phyloP scores from a whole-genome alignment of 305 asterid genomes.

The Ajuga reptans region DNA sequence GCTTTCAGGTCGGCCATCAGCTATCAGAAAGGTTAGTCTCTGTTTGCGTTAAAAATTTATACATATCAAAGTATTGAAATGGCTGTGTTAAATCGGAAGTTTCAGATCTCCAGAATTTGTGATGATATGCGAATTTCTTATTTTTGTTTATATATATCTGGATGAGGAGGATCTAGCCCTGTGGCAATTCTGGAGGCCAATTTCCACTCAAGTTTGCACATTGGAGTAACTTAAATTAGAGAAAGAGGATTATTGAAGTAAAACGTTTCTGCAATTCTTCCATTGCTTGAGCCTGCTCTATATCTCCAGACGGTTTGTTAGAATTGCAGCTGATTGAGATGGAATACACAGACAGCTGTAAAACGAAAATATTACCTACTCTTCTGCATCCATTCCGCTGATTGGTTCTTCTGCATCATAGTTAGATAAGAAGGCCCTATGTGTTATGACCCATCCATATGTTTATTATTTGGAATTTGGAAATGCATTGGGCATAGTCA shows the following conservation, averaged over 20 bases:
- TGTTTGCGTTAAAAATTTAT: background rate
- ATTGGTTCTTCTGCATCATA: no score
- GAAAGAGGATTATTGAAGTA: background rate
- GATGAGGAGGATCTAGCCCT: background rate
- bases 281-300: background rate
- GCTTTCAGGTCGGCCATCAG: conserved; percentile 69
- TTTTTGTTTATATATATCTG: no score
- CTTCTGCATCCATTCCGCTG: no score
- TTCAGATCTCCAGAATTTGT: background rate
- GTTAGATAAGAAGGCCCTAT: no score
- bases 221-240: background rate
- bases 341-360: no score
- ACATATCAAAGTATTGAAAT: background rate
- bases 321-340: background rate
- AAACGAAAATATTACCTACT: no score
- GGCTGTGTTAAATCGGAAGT: background rate
- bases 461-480: background rate
- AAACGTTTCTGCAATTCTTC: background rate
- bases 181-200: background rate
- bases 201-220: background rate
- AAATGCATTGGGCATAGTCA: no score
- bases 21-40: conserved; percentile 44
- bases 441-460: no score
- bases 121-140: background rate
- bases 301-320: background rate